Base-by-base conservation (phyloP, 1,139 yeast species). In the Suhomyces bolitotheri region DNA sequence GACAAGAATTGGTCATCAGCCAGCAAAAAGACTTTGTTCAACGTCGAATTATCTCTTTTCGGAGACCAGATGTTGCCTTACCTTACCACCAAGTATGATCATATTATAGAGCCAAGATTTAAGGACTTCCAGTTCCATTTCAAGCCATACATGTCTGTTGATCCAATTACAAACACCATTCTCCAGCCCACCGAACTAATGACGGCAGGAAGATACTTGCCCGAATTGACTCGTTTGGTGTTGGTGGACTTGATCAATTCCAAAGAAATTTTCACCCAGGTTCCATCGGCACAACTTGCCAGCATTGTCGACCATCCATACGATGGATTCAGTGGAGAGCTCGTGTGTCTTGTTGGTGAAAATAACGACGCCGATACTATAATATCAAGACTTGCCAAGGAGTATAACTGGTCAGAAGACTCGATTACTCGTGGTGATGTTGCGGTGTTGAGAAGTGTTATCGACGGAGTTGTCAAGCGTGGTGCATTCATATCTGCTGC, bases 181-280 rank as follows among this genome's bases (percentile, higher is more conserved):
- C 71, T 73, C 49, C 82, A 78, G 50, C 83, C 83, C 2, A 56
- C 69, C 29, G 83, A 78, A 50, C 58, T 73, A 40, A 59, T 76
- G 63, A 67, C 78, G 24, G 64, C 78, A 31, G 83, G 82, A 1
- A 59, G 82, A 45, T 78, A 78, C 52, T 60, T 78, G 34, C 76
- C 79, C 8, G 83, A 78, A 48, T 53, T 76, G 38, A 56, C 72
- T 5, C 58, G 82, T 31, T 55, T 72, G 36, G 65, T 65, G 3
- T 36, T 75, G 26, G 49, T 61, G 20, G 72, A 66, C 29, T 49
- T 69, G 44, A 50, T 63, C 23, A 53, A 54, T 2, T 43, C 44
- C 5, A 46, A 53, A 5, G 69, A 64, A 40, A 38, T 74, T 8
- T 71, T 73, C 37, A 32, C 31, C 19, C 36, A 45, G 25, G 47